Conservation (phyloP, 2,329 filamentous ascomycete species). For the Colletotrichum phormii region DNA sequence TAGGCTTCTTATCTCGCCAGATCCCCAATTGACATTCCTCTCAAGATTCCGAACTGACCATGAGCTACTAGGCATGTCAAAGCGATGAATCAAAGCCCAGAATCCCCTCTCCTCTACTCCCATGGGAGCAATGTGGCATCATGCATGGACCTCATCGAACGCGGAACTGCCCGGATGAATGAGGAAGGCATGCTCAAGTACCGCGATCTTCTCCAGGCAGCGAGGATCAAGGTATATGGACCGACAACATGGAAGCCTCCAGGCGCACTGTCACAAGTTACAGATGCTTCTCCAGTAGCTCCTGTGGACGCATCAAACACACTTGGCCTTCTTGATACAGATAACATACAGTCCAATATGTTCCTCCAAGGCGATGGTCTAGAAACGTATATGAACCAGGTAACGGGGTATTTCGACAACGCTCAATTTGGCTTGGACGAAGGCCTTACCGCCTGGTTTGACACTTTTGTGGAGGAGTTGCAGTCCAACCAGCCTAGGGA, state of each 20-base stretch:
- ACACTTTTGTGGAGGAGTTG: constrained; percentile 33
- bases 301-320: constrained; percentile 1
- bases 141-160: constrained; percentile 35
- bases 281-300: neutral
- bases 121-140: constrained; percentile 32
- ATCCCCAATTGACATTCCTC: too few species aligned
- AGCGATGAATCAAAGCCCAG: constrained; percentile 2
- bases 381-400: constrained; percentile 37
- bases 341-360: constrained; percentile 2
- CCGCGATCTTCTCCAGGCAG: constrained; percentile 33
- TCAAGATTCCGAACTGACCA: neutral
- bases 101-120: constrained; percentile 1
- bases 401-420: constrained; percentile 35
- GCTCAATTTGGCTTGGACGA: constrained; percentile 35
- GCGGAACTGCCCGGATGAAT: constrained; percentile 17
- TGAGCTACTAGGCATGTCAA: constrained; percentile 11
- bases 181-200: constrained; percentile 20
- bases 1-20: constrained; percentile 12
- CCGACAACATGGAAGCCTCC: neutral
- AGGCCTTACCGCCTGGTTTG: constrained; percentile 35
- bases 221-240: constrained; percentile 35
- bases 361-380: constrained; percentile 29
- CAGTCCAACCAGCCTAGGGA: constrained; percentile 6
- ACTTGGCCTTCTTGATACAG: neutral
- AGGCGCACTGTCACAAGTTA: neutral